These are phyloP conservation scores for Cyberlindnera mycetangii DNA, from an alignment of 805 yeast species.

Conservation along the genomic window DNA sequence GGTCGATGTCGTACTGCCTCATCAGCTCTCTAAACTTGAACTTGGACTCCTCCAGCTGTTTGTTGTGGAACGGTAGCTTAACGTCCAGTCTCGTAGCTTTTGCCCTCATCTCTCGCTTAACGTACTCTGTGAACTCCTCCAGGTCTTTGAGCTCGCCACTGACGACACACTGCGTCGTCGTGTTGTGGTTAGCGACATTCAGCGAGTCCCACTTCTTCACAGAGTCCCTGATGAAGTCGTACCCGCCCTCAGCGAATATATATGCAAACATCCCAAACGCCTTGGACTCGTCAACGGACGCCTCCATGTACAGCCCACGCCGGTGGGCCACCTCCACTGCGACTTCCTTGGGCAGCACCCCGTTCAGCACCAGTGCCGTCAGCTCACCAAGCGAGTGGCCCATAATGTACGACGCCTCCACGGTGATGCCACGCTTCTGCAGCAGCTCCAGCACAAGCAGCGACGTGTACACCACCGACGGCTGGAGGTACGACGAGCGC, in stretches of 20 bases:
- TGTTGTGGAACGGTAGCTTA: slow-evolving; percentile 43
- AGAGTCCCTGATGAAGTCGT: slow-evolving; percentile 7
- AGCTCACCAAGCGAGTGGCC: slow-evolving; percentile 48
- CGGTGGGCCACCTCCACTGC: slow-evolving; percentile 28
- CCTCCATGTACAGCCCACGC: slow-evolving; percentile 40
- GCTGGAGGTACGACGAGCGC: slow-evolving; percentile 33
- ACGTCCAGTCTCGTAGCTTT: slow-evolving; percentile 35
- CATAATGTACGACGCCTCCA: slow-evolving; percentile 25
- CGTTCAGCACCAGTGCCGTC: slow-evolving; percentile 34
- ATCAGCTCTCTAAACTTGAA: slow-evolving; percentile 22
- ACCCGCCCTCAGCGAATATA: slow-evolving; percentile 23
- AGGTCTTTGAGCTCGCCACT: slow-evolving; percentile 34
- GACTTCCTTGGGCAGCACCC: slow-evolving; percentile 24
- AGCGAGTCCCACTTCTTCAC: slow-evolving; percentile 14
- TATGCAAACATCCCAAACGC: slow-evolving; percentile 37
- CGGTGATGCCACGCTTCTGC: slow-evolving; percentile 21
- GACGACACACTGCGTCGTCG: slow-evolving; percentile 37
- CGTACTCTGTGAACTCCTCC: slow-evolving; percentile 11
- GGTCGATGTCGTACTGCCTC: slow-evolving; percentile 11
- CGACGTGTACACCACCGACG: slow-evolving; percentile 24
- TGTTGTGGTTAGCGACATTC: slow-evolving; percentile 42
- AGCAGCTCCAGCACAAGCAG: slow-evolving; percentile 28
- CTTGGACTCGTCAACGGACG: slow-evolving; percentile 19
- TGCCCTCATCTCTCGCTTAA: slow-evolving; percentile 24
- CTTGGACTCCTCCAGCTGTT: slow-evolving; percentile 34